phyloP scores from a whole-genome alignment of 2,329 filamentous ascomycete species.

The Microsporum ferrugineum region DNA sequence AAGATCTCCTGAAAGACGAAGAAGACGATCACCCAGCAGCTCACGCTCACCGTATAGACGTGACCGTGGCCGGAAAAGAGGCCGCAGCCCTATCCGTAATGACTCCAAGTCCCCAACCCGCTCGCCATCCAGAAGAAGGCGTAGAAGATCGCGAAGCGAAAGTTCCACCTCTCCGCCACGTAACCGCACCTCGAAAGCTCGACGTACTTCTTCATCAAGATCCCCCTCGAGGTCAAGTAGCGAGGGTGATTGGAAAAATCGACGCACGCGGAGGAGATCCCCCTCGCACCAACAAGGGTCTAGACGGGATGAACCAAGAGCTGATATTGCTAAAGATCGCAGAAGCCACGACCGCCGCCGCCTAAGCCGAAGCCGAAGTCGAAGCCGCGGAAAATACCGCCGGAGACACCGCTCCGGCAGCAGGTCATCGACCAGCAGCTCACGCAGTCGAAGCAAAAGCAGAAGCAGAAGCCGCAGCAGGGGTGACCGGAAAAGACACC shows the following conservation, averaged over 20 bases:
- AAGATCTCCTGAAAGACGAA: constrained; percentile 21
- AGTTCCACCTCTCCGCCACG: constrained; percentile 27
- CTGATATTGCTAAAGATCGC: constrained; percentile 41
- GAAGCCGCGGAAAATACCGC: constrained; percentile 18
- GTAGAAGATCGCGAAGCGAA: constrained; percentile 29
- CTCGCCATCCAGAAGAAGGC: constrained; percentile 46
- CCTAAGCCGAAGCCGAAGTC: constrained; percentile 27
- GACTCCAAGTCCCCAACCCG: constrained; percentile 39
- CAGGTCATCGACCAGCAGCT: constrained; percentile 19
- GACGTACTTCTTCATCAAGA: constrained; percentile 23
- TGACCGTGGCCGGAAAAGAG: constrained; percentile 26
- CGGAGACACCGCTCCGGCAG: constrained; percentile 19
- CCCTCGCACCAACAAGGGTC: constrained; percentile 34
- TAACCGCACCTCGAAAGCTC: constrained; percentile 22
- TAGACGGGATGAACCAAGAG: constrained; percentile 33
- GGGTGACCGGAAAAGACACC: constrained; percentile 32
- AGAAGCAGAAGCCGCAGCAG: constrained; percentile 20
- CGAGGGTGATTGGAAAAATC: constrained; percentile 18
- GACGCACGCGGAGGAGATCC: constrained; percentile 34
- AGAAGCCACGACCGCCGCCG: constrained; percentile 32
- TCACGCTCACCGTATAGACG: constrained; percentile 33
- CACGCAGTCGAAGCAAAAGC: constrained; percentile 23
- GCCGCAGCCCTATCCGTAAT: constrained; percentile 31
- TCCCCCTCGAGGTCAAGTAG: constrained; percentile 28
- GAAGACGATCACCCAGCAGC: constrained; percentile 24